These are phyloP conservation scores for Phialophora tarda DNA, from an alignment of 2,329 filamentous ascomycete genomes.

Conservation along the genomic window DNA sequence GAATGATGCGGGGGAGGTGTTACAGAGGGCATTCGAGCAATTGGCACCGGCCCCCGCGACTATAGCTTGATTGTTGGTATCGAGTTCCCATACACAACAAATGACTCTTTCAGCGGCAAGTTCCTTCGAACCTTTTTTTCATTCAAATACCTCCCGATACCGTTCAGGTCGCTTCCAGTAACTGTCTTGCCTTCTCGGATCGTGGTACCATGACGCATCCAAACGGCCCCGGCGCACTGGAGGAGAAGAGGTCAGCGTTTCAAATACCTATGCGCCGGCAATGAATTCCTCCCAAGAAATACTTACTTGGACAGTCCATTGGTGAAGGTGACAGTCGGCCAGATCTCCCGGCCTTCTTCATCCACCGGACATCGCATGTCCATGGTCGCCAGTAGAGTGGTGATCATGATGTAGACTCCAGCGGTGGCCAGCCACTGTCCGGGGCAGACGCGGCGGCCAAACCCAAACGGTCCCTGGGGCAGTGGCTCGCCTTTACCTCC, in stretches of 20 bases:
- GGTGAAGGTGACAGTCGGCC: neutral
- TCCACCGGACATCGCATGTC: conserved; percentile 23
- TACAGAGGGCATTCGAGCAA: neutral
- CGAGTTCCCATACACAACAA: too few species aligned
- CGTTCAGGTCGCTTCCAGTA: neutral
- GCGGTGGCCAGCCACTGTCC: conserved; percentile 44
- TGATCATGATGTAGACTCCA: conserved; percentile 59
- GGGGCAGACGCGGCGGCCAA: conserved; percentile 58
- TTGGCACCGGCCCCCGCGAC: neutral
- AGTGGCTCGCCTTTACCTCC: conserved; percentile 19
- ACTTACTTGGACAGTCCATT: neutral
- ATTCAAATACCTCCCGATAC: neutral
- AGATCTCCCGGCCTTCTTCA: conserved; percentile 38
- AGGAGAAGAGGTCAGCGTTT: neutral
- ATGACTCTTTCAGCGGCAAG: too few species aligned
- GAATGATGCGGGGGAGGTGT: neutral
- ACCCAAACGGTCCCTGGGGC: conserved; percentile 57
- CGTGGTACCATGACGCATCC: neutral
- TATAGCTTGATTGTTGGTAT: too few species aligned
- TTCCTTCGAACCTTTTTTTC: too few species aligned
- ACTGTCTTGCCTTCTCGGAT: neutral
- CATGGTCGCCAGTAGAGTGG: conserved; percentile 51
- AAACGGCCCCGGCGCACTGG: neutral
- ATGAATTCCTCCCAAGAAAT: neutral
- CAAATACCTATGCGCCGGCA: neutral